Evolutionary conservation across 306 rosid species (phyloP), one percentile per base, ranked within the genome.

Genomic region (Trifolium dubium): DNA sequence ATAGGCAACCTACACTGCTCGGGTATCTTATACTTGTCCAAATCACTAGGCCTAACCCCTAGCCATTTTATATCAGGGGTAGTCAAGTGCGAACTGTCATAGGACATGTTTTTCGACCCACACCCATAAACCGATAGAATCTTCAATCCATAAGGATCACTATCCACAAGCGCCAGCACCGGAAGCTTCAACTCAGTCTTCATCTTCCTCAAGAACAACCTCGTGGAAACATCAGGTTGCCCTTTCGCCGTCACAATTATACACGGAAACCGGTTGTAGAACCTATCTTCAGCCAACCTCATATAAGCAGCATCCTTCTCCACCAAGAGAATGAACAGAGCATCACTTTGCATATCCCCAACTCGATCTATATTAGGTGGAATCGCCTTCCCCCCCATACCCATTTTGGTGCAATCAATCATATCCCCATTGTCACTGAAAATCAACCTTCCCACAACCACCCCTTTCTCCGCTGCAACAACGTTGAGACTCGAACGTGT

Each of bases 321-420:
- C 71, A 91, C 98, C 83, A 93, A 76, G 28, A 93, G 84, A 56
- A 91, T 89, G 58, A 93, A 93, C 55, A 89, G 46, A 4, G 98
- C 98, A 76, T 91, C 98, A 31, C 97, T 93, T 77, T 86, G 88
- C 98, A 93, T 89, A 84, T 93, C 92, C 75, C 92, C 97, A 46
- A 93, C 97, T 67, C 97, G 80, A 54, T 86, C 93, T 44, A 93
- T 93, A 77, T 93, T 91, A 0, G 98, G 98, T 0, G 98, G 98
- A 56, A 93, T 91, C 0, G 97, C 97, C 10, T 93, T 90, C 2
- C 97, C 98, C 1, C 98, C 98, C 97, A 91, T 89, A 0, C 98
- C 98, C 98, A 93, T 93, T 69, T 93, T 93, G 0, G 98, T 91
- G 70, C 98, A 93, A 54, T 93, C 98, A 3, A 93, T 93, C 91